phyloP scores from a whole-genome alignment of 495 filamentous ascomycete species.

The Bacidia rubella region DNA sequence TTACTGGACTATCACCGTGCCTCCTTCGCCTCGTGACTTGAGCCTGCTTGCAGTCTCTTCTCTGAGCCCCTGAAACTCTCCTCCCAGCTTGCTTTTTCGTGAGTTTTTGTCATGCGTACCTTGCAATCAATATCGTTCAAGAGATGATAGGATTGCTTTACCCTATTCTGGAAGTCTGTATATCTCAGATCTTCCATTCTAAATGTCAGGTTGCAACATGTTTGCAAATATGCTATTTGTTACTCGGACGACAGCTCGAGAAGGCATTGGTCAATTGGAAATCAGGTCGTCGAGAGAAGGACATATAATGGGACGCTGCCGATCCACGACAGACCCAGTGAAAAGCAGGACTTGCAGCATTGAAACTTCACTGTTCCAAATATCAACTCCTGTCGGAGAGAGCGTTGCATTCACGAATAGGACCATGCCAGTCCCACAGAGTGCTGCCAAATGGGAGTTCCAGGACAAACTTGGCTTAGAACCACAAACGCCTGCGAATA shows the following conservation, averaged over 20 bases:
- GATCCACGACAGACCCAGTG: no score
- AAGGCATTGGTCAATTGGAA: background rate
- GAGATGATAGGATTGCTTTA: background rate
- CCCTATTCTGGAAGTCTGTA: background rate
- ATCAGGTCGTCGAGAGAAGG: background rate
- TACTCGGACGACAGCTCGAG: background rate
- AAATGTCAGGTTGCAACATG: background rate
- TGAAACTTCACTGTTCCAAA: no score
- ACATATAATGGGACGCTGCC: background rate
- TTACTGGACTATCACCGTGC: no score
- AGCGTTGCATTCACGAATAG: no score
- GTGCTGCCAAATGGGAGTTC: conserved; percentile 1
- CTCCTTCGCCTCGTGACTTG: no score
- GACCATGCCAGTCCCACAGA: background rate
- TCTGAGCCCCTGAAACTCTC: no score
- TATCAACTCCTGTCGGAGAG: background rate
- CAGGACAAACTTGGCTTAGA: background rate
- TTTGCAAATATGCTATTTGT: background rate
- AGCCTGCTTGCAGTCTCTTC: no score
- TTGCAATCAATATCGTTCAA: no score
- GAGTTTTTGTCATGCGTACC: no score
- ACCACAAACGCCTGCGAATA: background rate
- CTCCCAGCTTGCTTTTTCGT: no score
- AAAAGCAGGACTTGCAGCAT: no score
- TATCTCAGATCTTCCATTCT: background rate